phyloP scores from a whole-genome alignment of 495 filamentous ascomycete species.

The Hypoxylon fragiforme region DNA sequence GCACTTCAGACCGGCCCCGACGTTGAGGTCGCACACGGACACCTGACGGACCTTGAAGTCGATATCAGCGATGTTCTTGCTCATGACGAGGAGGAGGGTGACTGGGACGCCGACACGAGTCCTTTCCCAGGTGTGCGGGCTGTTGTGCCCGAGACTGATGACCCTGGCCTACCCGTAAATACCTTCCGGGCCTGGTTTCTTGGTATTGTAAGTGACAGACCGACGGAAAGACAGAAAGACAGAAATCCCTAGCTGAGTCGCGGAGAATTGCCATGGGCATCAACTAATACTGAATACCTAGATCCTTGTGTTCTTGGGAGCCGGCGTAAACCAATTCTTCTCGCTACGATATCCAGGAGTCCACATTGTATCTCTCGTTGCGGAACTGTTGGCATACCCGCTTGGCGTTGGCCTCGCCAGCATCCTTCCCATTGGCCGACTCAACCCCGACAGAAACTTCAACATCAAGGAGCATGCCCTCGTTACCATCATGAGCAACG shows the following conservation, averaged over 20 bases:
- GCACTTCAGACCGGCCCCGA: constrained; percentile 4
- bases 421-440: constrained; percentile 27
- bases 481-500: constrained; percentile 41
- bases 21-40: constrained; percentile 36
- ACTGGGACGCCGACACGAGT: constrained; percentile 36
- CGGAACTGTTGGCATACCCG: constrained; percentile 33
- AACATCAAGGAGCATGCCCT: constrained; percentile 49
- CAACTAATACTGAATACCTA: constrained; percentile 13
- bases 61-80: constrained; percentile 34
- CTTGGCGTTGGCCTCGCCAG: constrained; percentile 30
- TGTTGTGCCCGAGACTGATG: constrained; percentile 43
- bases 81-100: constrained; percentile 45
- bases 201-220: constrained; percentile 24
- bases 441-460: constrained; percentile 46
- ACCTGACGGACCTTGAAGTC: constrained; percentile 38
- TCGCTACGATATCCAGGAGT: constrained; percentile 35
- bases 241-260: too few species aligned
- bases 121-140: constrained; percentile 47
- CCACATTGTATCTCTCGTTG: constrained; percentile 34
- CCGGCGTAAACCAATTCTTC: constrained; percentile 38
- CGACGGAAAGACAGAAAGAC: too few species aligned
- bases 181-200: constrained; percentile 39
- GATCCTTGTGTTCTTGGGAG: constrained; percentile 37
- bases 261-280: too few species aligned
- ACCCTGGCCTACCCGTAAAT: constrained; percentile 34